phyloP scores from a whole-genome alignment of 352 stramenopile species.

The Peronosclerospora sorghi region DNA sequence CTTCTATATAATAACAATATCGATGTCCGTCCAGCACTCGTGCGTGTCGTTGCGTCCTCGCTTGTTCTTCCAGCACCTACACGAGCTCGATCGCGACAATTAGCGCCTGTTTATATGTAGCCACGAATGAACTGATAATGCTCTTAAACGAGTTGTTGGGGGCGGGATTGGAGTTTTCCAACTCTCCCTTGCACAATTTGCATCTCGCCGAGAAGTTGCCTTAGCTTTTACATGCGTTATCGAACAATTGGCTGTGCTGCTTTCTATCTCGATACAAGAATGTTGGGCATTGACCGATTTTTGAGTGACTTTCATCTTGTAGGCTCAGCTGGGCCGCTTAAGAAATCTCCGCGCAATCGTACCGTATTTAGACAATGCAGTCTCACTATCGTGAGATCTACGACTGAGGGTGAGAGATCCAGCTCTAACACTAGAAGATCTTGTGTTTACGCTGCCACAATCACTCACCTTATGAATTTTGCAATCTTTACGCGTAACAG shows the following conservation, averaged over 20 bases:
- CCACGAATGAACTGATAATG: slow-evolving; percentile 11
- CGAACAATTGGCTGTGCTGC: not conserved
- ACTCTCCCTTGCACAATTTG: not conserved
- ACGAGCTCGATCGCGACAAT: no score
- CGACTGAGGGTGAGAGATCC: slow-evolving; percentile 5
- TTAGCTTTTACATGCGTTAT: slow-evolving; percentile 6
- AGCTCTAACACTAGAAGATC: slow-evolving; percentile 21
- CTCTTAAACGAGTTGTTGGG: slow-evolving; percentile 7
- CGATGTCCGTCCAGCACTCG: no score
- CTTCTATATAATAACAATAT: no score
- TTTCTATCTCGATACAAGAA: not conserved
- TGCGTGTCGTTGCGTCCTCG: no score
- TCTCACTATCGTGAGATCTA: no score
- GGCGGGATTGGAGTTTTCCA: not conserved
- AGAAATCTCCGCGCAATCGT: no score
- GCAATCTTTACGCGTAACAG: slow-evolving; percentile 2
- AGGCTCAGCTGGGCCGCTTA: no score
- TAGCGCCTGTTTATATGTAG: no score
- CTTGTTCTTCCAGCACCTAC: no score
- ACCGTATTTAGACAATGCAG: no score
- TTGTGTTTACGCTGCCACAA: not conserved
- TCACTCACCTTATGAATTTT: slow-evolving; percentile 6
- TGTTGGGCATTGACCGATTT: not conserved
- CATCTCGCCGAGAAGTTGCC: not conserved
- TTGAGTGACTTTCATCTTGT: no score